phyloP scores from a whole-genome alignment of 164 flowering plant species.

The Protea cynaroides region DNA sequence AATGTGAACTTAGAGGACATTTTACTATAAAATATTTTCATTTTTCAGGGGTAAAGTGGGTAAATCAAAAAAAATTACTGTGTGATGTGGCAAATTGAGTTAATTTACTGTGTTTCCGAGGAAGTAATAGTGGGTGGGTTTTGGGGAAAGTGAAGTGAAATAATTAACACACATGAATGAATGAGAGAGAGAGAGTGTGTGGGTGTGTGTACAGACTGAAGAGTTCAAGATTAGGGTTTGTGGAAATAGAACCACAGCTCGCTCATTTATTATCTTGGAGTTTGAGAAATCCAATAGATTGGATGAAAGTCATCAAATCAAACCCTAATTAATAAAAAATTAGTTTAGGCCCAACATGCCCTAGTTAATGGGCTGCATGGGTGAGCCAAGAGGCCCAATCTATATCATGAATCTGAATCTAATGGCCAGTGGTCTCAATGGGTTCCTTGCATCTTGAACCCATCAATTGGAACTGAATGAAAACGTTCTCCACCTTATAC shows the following conservation, averaged over 20 bases:
- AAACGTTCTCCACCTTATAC: too few relatives aligned
- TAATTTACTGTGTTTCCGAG: conserved; percentile 45
- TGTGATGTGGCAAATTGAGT: conserved; percentile 22
- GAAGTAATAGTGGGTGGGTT: conserved; percentile 59
- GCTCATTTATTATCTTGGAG: background rate
- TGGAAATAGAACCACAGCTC: background rate
- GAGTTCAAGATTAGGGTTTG: conserved; percentile 30
- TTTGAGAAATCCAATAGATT: background rate
- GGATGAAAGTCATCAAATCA: background rate
- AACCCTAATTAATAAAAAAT: background rate
- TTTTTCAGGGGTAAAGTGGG: conserved; percentile 9
- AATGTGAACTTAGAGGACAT: conserved; percentile 23
- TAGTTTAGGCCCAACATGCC: too few relatives aligned
- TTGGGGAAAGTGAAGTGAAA: conserved; percentile 52
- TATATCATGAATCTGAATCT: too few relatives aligned
- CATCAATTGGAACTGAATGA: too few relatives aligned
- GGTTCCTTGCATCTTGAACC: too few relatives aligned
- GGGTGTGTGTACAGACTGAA: conserved; percentile 17
- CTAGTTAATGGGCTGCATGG: too few relatives aligned
- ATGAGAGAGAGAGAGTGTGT: conserved; percentile 10
- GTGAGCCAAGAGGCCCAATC: too few relatives aligned
- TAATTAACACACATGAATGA: conserved; percentile 27
- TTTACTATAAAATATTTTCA: conserved; percentile 12
- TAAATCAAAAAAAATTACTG: too few relatives aligned
- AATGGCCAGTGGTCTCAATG: too few relatives aligned